phyloP scores from a whole-genome alignment of 2,329 filamentous ascomycete genomes.

The Exophiala mesophila region DNA sequence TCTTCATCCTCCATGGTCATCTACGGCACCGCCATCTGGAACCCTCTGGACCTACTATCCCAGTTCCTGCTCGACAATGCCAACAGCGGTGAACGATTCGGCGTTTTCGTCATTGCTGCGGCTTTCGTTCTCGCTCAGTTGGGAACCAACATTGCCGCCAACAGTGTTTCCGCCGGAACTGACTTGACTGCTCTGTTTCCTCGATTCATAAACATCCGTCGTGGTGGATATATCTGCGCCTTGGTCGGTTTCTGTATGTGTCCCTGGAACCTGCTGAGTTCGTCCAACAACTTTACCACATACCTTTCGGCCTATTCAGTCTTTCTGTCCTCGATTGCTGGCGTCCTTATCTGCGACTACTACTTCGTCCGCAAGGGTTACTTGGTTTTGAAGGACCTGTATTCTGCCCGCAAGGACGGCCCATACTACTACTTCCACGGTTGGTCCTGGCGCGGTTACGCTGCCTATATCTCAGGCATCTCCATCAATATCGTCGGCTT shows the following conservation, averaged over 20 bases:
- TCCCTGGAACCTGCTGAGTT: slow-evolving; percentile 50
- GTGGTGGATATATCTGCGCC: slow-evolving; percentile 47
- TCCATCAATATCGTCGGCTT: slow-evolving; percentile 90
- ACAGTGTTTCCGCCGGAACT: slow-evolving; percentile 50
- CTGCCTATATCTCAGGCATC: slow-evolving; percentile 69
- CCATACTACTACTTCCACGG: slow-evolving; percentile 73
- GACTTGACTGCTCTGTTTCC: slow-evolving; percentile 52
- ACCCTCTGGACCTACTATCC: slow-evolving; percentile 40
- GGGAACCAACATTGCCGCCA: slow-evolving; percentile 45
- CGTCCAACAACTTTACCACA: slow-evolving; percentile 55
- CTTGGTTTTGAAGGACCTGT: slow-evolving; percentile 71
- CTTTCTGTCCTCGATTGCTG: slow-evolving; percentile 87
- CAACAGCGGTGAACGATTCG: slow-evolving; percentile 37
- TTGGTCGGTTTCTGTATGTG: slow-evolving; percentile 43
- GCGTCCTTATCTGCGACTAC: slow-evolving; percentile 87
- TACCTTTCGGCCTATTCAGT: slow-evolving; percentile 90
- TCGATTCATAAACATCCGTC: slow-evolving; percentile 52
- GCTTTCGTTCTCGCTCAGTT: slow-evolving; percentile 45
- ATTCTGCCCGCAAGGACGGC: slow-evolving; percentile 57
- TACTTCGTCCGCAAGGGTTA: slow-evolving; percentile 80
- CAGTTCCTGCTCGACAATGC: slow-evolving; percentile 33
- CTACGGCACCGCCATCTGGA: slow-evolving; percentile 39
- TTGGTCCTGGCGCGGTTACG: slow-evolving; percentile 78
- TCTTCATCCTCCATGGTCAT: slow-evolving; percentile 32
- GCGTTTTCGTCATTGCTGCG: slow-evolving; percentile 44